Evolutionary conservation across 2,329 filamentous ascomycete species (phyloP).

Genomic region (Cephalotrichum gorgonifer): DNA sequence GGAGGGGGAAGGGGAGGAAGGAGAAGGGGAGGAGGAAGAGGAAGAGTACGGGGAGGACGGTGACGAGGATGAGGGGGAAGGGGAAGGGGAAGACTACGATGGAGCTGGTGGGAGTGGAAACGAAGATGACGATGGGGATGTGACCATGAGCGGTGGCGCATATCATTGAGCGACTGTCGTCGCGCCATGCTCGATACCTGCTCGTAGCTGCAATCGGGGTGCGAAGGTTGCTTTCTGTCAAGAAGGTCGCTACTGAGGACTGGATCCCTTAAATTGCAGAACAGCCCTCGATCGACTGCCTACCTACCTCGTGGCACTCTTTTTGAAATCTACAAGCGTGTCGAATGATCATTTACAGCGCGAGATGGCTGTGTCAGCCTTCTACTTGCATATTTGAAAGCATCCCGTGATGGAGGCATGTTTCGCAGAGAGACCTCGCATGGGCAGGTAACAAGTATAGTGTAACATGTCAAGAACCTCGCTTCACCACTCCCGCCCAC

Average conservation of each 20-base stretch:
- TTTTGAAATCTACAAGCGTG: too few relatives aligned
- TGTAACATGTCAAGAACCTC: neutral
- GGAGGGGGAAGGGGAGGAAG: neutral
- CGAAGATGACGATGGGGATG: neutral
- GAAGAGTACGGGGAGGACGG: conserved; percentile 11
- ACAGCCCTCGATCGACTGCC: too few relatives aligned
- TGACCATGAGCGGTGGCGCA: neutral
- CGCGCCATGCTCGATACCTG: too few relatives aligned
- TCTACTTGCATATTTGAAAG: neutral
- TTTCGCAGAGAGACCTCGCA: neutral
- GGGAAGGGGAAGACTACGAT: too few relatives aligned
- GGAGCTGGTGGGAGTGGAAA: neutral
- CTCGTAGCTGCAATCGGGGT: too few relatives aligned
- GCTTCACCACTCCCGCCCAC: neutral
- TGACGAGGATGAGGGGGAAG: neutral
- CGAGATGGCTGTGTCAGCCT: neutral
- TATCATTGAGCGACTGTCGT: neutral
- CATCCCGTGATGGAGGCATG: neutral
- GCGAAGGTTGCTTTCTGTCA: too few relatives aligned
- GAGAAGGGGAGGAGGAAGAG: neutral
- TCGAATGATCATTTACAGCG: too few relatives aligned
- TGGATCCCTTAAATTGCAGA: too few relatives aligned
- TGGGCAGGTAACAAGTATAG: neutral
- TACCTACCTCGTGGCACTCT: too few relatives aligned
- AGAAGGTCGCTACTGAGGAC: too few relatives aligned